Base-by-base conservation (phyloP, 768 basidiomycete species). In the Naganishia antarctica region DNA sequence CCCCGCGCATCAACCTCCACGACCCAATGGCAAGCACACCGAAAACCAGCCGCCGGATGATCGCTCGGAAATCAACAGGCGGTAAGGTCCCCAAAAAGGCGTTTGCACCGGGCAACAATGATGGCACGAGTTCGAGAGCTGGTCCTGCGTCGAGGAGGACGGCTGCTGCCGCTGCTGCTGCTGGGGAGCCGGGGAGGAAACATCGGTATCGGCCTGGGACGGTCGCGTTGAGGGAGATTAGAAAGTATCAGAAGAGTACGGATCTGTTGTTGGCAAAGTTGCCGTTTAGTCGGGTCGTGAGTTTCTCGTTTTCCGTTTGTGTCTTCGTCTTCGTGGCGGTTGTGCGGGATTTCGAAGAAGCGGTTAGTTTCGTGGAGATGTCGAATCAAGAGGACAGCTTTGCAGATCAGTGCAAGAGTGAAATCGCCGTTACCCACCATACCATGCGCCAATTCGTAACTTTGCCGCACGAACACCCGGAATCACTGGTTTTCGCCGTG, bases 231-330 rank as follows among this genome's bases (percentile, higher is more conserved):
- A 84, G 88, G 46, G 92, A 97, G 80, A 94, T 97, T 58, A 83
- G 93, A 71, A 90, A 88, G 75, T 97, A 96, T 77, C 92, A 97
- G 76, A 90, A 89, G 76, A 88, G 86, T 70, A 96, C 92, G 7
- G 91, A 93, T 73, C 81, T 96, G 45, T 80, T 97, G 66, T 80
- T 97, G 63, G 84, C 84, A 68, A 94, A 88, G 76, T 82, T 96
- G 45, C 92, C 92, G 0, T 97, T 97, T 75, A 88, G 90, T 49
- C 89, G 92, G 70, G 81, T 96, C 71, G 92, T 96, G 71, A 73
- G 88, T 21, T 21, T 9, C 57, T 53, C 40, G 37, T 41, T 49
- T 63, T n/a, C 11, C 18, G 43, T 44, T 21, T 12, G 13, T 7
- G 18, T 18, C 5, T 7, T 12, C 31, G 15, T 59, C 4, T 26